These are phyloP conservation scores for Chaetomium strumarium DNA, from an alignment of 2,329 filamentous ascomycete genomes.

Conservation along the genomic window DNA sequence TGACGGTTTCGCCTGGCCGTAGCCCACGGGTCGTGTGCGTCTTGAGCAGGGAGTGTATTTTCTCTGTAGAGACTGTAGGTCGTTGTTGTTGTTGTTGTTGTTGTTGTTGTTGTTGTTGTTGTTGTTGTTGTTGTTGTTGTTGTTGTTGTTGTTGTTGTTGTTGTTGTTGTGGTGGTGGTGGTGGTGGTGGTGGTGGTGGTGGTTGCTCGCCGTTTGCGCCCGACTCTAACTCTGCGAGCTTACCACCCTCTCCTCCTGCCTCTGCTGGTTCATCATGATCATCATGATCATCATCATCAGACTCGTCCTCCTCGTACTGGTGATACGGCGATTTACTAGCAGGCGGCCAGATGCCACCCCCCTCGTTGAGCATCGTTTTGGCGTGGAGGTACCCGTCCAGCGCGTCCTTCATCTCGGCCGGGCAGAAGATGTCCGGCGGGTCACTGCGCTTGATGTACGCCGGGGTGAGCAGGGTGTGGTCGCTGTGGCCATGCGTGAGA, in stretches of 20 bases:
- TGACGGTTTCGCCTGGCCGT: conserved; percentile 31
- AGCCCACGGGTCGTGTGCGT: conserved; percentile 39
- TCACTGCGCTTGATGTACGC: conserved; percentile 40
- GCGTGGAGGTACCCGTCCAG: conserved; percentile 38
- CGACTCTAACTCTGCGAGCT: background rate
- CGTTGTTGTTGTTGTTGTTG: background rate
- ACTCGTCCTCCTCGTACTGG: conserved; percentile 17
- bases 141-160: too few relatives aligned
- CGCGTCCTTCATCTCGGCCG: conserved; percentile 34
- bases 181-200: background rate
- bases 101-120: background rate
- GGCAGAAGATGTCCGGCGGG: conserved; percentile 43
- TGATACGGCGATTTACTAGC: conserved; percentile 10
- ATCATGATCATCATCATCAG: conserved; percentile 12
- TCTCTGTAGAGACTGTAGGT: too few relatives aligned
- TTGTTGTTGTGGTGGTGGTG: background rate
- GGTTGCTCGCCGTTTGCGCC: background rate
- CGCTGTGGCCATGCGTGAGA: conserved; percentile 44
- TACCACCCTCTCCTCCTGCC: too few relatives aligned
- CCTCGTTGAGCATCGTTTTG: conserved; percentile 38
- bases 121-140: background rate
- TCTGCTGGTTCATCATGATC: too few relatives aligned
- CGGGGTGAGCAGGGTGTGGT: conserved; percentile 40
- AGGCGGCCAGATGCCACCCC: conserved; percentile 30
- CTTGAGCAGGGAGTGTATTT: conserved; percentile 30